Evolutionary conservation across 1,284 basidiomycete species (phyloP), one percentile per base, ranked within the genome.

Genomic region (Takashimella tepidaria): DNA sequence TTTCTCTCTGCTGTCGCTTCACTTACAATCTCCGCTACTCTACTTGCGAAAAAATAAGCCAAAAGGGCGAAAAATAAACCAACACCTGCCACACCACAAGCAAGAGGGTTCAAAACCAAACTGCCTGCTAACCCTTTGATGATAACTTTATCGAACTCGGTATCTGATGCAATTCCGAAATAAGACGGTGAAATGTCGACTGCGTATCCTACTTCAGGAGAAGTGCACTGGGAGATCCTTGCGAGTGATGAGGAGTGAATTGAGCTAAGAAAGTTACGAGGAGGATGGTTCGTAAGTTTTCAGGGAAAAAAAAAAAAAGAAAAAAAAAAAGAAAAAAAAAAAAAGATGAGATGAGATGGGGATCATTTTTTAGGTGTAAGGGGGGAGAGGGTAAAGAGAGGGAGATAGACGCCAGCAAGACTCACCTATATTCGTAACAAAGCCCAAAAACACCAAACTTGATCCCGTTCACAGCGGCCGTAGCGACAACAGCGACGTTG

Each of bases 81-180:
- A 22, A 69, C 45, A 2, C 62, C 67, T 0, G 66, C 67, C 5
- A 70, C 48, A 0, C 66, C 72, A 16, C 57, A 60, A 2, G 69
- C 69, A 23, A 74, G 55, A 6, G 70, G 61, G 51, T 72, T 71
- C 19, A 73, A 27, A 21, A 75, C 45, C 27, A 75, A 54, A 5
- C 60, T 53, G 4, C 62, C 59, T 1, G 67, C 41, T 2, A 72
- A 24, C 0, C 55, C 49, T 37, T 62, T 59, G 26, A 55, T 43
- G 19, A 64, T 47, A 27, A 59, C 49, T 1, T 26, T 46, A 2
- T 53, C 55, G 41, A 45, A 41, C 21, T 53, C 22, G 5, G 24
- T 43, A 41, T 45, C 5, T 16, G 56, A 37, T 24, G 52, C 24
- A 22, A 51, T 41, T 16, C 54, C 60, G 19, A 70, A 56, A 46